These are phyloP conservation scores for Rhizopogon vinicolor DNA, from an alignment of 768 basidiomycete species.

Conservation along the genomic window DNA sequence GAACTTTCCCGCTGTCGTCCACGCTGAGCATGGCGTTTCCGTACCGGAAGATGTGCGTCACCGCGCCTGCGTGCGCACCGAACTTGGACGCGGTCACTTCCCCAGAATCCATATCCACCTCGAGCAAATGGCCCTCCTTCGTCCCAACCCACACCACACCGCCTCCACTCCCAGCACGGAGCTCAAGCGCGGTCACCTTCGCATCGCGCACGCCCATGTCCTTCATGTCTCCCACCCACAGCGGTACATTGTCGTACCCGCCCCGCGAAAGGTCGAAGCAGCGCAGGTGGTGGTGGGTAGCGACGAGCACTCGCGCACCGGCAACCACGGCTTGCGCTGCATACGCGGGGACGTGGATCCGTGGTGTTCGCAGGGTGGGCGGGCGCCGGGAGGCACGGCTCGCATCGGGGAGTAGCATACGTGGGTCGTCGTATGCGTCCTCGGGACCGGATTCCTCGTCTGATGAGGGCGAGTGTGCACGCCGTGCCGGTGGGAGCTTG, in stretches of 20 bases:
- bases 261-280: slow-evolving; percentile 54
- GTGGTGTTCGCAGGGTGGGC: slow-evolving; percentile 38
- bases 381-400: slow-evolving; percentile 60
- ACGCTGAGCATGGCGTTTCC: slow-evolving; percentile 69
- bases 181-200: slow-evolving; percentile 75
- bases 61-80: slow-evolving; percentile 57
- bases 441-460: slow-evolving; percentile 59
- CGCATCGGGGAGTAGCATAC: slow-evolving; percentile 57
- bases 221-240: slow-evolving; percentile 54
- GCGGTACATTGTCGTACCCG: slow-evolving; percentile 30
- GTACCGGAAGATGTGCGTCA: slow-evolving; percentile 74
- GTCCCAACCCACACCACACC: slow-evolving; percentile 81
- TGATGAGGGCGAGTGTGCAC: slow-evolving; percentile 36
- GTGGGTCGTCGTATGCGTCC: slow-evolving; percentile 37
- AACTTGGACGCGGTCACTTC: slow-evolving; percentile 51
- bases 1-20: slow-evolving; percentile 81
- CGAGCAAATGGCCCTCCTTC: slow-evolving; percentile 83
- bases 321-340: slow-evolving; percentile 51
- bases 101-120: slow-evolving; percentile 70
- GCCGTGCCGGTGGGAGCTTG: slow-evolving; percentile 62
- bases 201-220: slow-evolving; percentile 61
- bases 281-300: slow-evolving; percentile 52
- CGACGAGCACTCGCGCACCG: slow-evolving; percentile 56
- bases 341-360: slow-evolving; percentile 52
- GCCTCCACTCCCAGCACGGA: slow-evolving; percentile 54